Evolutionary conservation across 1,284 basidiomycete genomes (phyloP).

Genomic region (Blastosporella zonata): DNA sequence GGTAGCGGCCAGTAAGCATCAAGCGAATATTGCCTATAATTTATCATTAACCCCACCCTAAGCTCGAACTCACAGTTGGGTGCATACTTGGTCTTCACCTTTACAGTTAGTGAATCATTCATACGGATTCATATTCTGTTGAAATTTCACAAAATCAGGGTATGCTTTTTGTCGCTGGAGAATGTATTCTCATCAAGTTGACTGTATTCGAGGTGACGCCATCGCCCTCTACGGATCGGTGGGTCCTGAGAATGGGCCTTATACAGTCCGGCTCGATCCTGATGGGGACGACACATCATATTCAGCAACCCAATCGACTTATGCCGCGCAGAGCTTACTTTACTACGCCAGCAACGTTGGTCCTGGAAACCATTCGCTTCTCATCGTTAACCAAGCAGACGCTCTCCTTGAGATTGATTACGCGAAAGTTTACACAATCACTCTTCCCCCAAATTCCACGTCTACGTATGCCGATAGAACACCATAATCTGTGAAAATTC

Average conservation of each 20-base stretch:
- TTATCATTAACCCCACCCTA: neutral
- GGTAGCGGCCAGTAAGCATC: slow-evolving; percentile 7
- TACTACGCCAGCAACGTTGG: slow-evolving; percentile 24
- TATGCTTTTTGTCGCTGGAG: neutral
- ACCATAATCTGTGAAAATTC: neutral
- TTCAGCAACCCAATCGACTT: slow-evolving; percentile 12
- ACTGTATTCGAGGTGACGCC: slow-evolving; percentile 21
- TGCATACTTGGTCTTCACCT: neutral
- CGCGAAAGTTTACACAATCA: slow-evolving; percentile 9
- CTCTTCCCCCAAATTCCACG: neutral
- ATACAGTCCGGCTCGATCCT: slow-evolving; percentile 24
- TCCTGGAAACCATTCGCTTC: slow-evolving; percentile 19
- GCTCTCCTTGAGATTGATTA: slow-evolving; percentile 14
- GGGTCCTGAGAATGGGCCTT: slow-evolving; percentile 20
- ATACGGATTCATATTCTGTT: neutral
- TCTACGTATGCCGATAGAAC: neutral
- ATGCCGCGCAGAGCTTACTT: slow-evolving; percentile 13
- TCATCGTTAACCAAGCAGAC: slow-evolving; percentile 16
- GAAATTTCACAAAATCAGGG: neutral
- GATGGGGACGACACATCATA: slow-evolving; percentile 8
- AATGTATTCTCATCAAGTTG: neutral
- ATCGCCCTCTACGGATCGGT: slow-evolving; percentile 23
- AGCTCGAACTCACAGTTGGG: neutral
- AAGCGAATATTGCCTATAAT: neutral
- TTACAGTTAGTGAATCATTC: slow-evolving; percentile 5